Percentiles rank a stretch among this genome's conserved stretches.
These are phyloP conservation scores for Periconia macrospinosa DNA, from an alignment of 2,329 filamentous ascomycete genomes.

Conservation along the genomic window DNA sequence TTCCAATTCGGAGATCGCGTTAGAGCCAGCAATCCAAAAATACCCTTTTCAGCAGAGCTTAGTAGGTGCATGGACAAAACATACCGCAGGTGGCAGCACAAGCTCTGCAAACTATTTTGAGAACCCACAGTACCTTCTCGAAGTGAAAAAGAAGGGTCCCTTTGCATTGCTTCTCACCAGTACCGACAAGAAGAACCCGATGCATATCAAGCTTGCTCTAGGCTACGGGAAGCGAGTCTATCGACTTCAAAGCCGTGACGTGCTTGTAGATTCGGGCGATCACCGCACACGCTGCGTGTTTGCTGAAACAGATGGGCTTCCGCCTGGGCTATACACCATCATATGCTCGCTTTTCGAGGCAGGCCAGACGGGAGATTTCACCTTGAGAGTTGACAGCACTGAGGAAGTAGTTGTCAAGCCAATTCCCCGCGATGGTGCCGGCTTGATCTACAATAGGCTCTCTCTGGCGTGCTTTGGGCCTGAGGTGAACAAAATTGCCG, in stretches of 20 bases:
- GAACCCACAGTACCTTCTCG: slow-evolving; percentile 84
- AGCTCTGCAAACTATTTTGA: slow-evolving; percentile 74
- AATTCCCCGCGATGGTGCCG: slow-evolving; percentile 74
- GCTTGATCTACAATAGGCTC: slow-evolving; percentile 66
- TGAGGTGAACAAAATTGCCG: slow-evolving; percentile 57
- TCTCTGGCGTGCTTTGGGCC: slow-evolving; percentile 54
- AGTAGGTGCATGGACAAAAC: slow-evolving; percentile 71
- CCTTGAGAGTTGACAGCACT: slow-evolving; percentile 71
- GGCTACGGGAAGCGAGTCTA: slow-evolving; percentile 72
- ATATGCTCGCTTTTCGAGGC: slow-evolving; percentile 90
- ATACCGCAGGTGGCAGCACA: slow-evolving; percentile 83
- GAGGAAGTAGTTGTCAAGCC: slow-evolving; percentile 58
- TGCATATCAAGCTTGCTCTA: slow-evolving; percentile 85
- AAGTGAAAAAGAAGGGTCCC: slow-evolving; percentile 59
- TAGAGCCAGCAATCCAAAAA: slow-evolving; percentile 64
- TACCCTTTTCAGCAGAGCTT: slow-evolving; percentile 64
- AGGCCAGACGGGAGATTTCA: slow-evolving; percentile 74
- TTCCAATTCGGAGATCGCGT: slow-evolving; percentile 63
- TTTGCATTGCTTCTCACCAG: slow-evolving; percentile 76
- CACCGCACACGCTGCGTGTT: slow-evolving; percentile 81
- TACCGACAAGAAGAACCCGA: slow-evolving; percentile 65
- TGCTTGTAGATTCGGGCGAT: slow-evolving; percentile 82
- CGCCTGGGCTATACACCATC: slow-evolving; percentile 78
- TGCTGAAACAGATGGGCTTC: slow-evolving; percentile 63
- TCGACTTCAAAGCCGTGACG: slow-evolving; percentile 71